Conservation (phyloP, 2,329 filamentous ascomycete genomes). For the Amylocarpus encephaloides region DNA sequence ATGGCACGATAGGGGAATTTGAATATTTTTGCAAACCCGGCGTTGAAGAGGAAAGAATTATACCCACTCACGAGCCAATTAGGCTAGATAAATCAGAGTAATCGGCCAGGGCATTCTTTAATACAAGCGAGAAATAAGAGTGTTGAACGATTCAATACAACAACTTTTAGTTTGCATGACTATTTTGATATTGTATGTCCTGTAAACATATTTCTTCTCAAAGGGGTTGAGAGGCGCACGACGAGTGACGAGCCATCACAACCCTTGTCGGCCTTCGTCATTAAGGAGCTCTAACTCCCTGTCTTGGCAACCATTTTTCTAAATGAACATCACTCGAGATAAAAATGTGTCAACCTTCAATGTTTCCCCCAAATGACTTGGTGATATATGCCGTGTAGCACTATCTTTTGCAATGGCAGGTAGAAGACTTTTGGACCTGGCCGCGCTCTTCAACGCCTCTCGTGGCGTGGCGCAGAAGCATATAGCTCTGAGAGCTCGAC, state of each 20-base stretch:
- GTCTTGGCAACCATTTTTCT: slow-evolving; percentile 1
- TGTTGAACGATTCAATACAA: too few species aligned
- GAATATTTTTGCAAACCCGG: slow-evolving; percentile 1
- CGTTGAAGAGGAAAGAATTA: slow-evolving; percentile 1
- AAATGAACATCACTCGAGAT: background rate
- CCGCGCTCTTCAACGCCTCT: slow-evolving; percentile 63
- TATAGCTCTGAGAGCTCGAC: slow-evolving; percentile 48
- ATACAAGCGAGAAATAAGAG: background rate
- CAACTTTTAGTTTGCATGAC: too few species aligned
- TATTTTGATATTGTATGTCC: too few species aligned
- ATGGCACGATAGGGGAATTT: background rate
- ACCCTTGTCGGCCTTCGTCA: too few species aligned
- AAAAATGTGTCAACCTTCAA: background rate
- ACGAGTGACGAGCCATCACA: too few species aligned
- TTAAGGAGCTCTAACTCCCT: background rate
- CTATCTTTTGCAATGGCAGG: slow-evolving; percentile 40
- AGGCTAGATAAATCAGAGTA: too few species aligned
- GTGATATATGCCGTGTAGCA: slow-evolving; percentile 6
- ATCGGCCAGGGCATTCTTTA: too few species aligned
- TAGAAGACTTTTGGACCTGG: slow-evolving; percentile 63
- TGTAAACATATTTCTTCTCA: too few species aligned
- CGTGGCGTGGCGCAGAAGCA: slow-evolving; percentile 60
- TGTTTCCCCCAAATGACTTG: slow-evolving; percentile 14
- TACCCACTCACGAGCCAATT: background rate
- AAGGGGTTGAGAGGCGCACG: too few species aligned